phyloP scores from a whole-genome alignment of 805 yeast species.

The Kodamaea hsintzibuensis region DNA sequence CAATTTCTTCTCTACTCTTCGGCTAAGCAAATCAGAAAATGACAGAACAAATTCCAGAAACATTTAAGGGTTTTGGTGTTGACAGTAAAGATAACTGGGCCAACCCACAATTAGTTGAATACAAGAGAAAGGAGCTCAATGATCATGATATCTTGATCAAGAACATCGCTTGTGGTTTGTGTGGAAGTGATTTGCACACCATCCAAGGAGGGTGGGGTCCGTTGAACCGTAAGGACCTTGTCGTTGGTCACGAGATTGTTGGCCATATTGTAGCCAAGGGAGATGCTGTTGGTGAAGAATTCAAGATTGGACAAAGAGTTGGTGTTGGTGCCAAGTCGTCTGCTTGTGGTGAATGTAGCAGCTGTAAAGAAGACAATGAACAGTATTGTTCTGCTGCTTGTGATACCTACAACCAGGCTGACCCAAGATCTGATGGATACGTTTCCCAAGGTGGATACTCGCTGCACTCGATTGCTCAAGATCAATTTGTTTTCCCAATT shows the following conservation, averaged over 20 bases:
- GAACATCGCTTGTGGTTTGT: constrained; percentile 40
- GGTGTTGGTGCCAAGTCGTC: constrained; percentile 75
- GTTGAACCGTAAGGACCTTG: constrained; percentile 30
- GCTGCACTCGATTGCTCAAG: constrained; percentile 63
- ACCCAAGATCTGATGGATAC: constrained; percentile 35
- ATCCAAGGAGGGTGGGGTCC: constrained; percentile 54
- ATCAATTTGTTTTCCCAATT: constrained; percentile 61
- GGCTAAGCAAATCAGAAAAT: not conserved
- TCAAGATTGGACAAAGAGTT: constrained; percentile 70
- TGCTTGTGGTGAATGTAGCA: constrained; percentile 48
- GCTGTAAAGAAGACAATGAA: constrained; percentile 25
- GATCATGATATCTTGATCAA: constrained; percentile 20
- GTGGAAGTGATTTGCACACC: constrained; percentile 61
- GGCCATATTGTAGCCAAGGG: constrained; percentile 54
- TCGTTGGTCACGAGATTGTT: constrained; percentile 51
- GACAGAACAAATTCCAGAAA: constrained; percentile 40
- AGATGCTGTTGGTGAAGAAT: constrained; percentile 43
- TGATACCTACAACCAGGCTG: constrained; percentile 25
- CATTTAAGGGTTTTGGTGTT: constrained; percentile 63
- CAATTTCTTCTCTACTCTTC: not conserved
- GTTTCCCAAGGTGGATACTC: constrained; percentile 73
- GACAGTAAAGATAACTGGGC: constrained; percentile 52
- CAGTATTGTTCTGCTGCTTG: constrained; percentile 36
- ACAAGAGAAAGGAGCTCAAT: constrained; percentile 43
- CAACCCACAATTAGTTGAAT: constrained; percentile 52